phyloP scores from a whole-genome alignment of 2,329 filamentous ascomycete species.

The Pseudogymnoascus sp. region DNA sequence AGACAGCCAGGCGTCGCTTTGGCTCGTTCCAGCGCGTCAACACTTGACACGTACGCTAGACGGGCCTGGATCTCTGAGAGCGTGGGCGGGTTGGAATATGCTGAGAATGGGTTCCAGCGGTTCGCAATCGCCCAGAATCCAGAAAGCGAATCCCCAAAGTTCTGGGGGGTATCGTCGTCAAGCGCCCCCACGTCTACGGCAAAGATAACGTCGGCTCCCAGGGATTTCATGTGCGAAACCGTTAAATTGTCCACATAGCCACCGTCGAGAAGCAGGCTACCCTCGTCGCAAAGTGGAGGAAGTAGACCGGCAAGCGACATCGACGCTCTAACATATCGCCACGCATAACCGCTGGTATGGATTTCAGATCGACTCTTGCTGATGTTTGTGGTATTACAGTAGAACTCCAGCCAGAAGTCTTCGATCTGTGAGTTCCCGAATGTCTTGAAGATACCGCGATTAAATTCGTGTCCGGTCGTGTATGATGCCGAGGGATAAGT shows the following conservation, averaged over 20 bases:
- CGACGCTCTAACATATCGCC: constrained; percentile 91
- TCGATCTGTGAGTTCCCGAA: constrained; percentile 97
- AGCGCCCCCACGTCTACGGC: constrained; percentile 89
- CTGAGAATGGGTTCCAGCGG: constrained; percentile 92
- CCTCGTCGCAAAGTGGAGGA: constrained; percentile 92
- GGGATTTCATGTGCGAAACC: constrained; percentile 90
- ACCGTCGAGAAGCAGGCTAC: constrained; percentile 91
- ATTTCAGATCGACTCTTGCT: constrained; percentile 87
- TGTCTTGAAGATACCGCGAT: constrained; percentile 96
- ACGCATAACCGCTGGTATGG: constrained; percentile 93
- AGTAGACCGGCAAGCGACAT: constrained; percentile 93
- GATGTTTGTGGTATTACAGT: constrained; percentile 99
- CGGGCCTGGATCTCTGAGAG: constrained; percentile 92
- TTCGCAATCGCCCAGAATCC: constrained; percentile 94
- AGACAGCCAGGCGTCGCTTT: constrained; percentile 86
- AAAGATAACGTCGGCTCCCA: constrained; percentile 91
- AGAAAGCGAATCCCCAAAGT: constrained; percentile 87
- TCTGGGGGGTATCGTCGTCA: constrained; percentile 86
- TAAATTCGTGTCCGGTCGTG: constrained; percentile 97
- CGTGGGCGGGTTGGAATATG: constrained; percentile 84
- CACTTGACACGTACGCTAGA: constrained; percentile 87
- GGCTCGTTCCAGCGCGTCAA: constrained; percentile 87
- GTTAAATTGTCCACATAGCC: constrained; percentile 97
- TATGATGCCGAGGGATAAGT: constrained; percentile 96
- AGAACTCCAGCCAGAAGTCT: constrained; percentile 98